Conservation (phyloP, 805 yeast species). For the Cyberlindnera xylosilytica region DNA sequence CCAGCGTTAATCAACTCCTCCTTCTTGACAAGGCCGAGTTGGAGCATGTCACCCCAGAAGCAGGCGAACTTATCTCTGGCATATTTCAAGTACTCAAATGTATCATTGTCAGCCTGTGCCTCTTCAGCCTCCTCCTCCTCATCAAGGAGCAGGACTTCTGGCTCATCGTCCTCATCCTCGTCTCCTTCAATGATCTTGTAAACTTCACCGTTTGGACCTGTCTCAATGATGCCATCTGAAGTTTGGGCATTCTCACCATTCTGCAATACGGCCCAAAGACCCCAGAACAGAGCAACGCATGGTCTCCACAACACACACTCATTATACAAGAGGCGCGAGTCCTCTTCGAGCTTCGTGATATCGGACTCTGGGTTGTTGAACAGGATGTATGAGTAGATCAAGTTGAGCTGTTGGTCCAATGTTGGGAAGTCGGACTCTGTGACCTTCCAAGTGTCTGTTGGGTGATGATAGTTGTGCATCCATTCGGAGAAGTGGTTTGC, state of each 20-base stretch:
- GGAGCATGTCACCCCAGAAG: conserved; percentile 70
- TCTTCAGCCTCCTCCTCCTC: conserved; percentile 21
- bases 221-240: conserved; percentile 32
- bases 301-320: conserved; percentile 79
- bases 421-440: conserved; percentile 60
- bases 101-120: conserved; percentile 44
- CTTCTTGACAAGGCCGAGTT: conserved; percentile 49
- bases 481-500: conserved; percentile 95
- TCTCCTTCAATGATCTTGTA: conserved; percentile 33
- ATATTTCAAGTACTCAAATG: conserved; percentile 76
- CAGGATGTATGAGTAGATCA: conserved; percentile 61
- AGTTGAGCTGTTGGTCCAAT: conserved; percentile 62
- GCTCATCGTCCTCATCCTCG: conserved; percentile 20
- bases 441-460: conserved; percentile 42
- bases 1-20: conserved; percentile 31
- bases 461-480: conserved; percentile 86
- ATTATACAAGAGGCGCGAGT: conserved; percentile 52
- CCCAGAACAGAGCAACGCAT: conserved; percentile 76
- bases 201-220: conserved; percentile 57
- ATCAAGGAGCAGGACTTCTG: conserved; percentile 27
- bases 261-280: conserved; percentile 89
- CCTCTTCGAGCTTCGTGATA: conserved; percentile 36
- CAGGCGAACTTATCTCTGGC: conserved; percentile 70
- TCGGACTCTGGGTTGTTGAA: conserved; percentile 13
- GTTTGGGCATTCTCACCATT: conserved; percentile 39